A percentile compares a stretch with the other conserved stretches of the same genome.
phyloP scores from a whole-genome alignment of 495 filamentous ascomycete species.

The Aspergillus nanangensis region DNA sequence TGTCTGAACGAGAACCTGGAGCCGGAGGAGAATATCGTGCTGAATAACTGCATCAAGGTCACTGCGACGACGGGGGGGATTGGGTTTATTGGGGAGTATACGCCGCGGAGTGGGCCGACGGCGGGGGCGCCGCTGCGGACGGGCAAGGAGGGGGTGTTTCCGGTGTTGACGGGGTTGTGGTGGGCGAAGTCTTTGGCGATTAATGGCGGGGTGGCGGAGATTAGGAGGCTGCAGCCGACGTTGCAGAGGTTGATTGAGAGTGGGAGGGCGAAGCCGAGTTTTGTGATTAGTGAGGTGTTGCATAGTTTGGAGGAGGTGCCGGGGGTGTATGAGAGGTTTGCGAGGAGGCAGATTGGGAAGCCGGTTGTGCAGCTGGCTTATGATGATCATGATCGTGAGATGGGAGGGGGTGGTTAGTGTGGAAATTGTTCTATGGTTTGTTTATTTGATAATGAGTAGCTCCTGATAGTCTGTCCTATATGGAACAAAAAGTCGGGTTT shows the following conservation, averaged over 20 bases:
- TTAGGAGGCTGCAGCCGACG: slow-evolving; percentile 1
- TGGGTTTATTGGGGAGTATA: slow-evolving; percentile 29
- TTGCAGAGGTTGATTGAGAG: slow-evolving; percentile 6
- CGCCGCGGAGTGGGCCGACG: slow-evolving; percentile 4
- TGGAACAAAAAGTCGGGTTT: no score
- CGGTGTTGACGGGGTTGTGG: not conserved
- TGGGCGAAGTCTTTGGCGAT: slow-evolving; percentile 1
- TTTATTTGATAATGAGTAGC: no score
- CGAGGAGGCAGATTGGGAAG: not conserved
- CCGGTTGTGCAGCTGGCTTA: slow-evolving; percentile 5
- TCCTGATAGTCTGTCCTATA: no score
- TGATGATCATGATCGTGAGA: no score
- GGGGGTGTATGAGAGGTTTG: slow-evolving; percentile 3
- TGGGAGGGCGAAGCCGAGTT: slow-evolving; percentile 6
- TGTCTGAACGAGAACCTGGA: slow-evolving; percentile 17
- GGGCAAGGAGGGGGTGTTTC: slow-evolving; percentile 1
- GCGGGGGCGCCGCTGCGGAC: not conserved
- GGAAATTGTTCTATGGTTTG: no score
- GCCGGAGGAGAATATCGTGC: slow-evolving; percentile 29
- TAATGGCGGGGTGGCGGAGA: slow-evolving; percentile 1
- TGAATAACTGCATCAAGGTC: slow-evolving; percentile 33
- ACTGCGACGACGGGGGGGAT: slow-evolving; percentile 36
- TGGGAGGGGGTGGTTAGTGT: no score
- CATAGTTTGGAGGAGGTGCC: slow-evolving; percentile 5
- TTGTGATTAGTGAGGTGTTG: slow-evolving; percentile 6